phyloP scores from a whole-genome alignment of 768 basidiomycete species.

The Xerocomellus amylosporus region DNA sequence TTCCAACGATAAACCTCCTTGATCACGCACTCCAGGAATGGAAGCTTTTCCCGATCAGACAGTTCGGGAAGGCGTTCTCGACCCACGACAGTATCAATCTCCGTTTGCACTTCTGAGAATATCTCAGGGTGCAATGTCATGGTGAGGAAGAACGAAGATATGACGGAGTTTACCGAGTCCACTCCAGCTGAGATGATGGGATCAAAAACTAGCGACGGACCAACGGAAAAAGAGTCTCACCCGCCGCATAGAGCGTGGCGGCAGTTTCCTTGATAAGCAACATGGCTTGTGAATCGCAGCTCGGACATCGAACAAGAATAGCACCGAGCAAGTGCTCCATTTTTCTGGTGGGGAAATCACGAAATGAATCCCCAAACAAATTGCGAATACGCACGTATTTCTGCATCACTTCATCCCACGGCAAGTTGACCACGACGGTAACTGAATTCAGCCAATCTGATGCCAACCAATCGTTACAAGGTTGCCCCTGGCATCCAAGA shows the following conservation, averaged over 20 bases:
- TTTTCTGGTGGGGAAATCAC: neutral
- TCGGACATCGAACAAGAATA: constrained; percentile 4
- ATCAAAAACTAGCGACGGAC: neutral
- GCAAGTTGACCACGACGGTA: constrained; percentile 1
- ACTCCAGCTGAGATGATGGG: neutral
- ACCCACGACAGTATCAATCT: neutral
- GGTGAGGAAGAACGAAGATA: constrained; percentile 1
- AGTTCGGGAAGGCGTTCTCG: neutral
- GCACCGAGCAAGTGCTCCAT: neutral
- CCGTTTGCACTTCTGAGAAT: neutral
- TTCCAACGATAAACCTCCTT: constrained; percentile 25
- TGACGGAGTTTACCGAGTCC: constrained; percentile 1
- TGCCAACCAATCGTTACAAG: constrained; percentile 1
- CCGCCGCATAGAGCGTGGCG: neutral
- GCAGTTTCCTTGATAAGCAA: constrained; percentile 6
- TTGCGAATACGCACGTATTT: neutral
- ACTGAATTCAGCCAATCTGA: constrained; percentile 2
- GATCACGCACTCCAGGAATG: constrained; percentile 34
- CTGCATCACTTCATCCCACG: constrained; percentile 1
- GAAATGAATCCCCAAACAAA: neutral
- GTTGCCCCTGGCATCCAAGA: constrained; percentile 3
- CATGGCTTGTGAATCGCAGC: neutral
- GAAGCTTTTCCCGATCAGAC: constrained; percentile 41
- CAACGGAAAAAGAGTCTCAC: neutral
- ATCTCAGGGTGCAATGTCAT: constrained; percentile 2